Evolutionary conservation across 2,329 filamentous ascomycete species (phyloP), one percentile per base, ranked within the genome.

Genomic region (Acrocalymma vagum): DNA sequence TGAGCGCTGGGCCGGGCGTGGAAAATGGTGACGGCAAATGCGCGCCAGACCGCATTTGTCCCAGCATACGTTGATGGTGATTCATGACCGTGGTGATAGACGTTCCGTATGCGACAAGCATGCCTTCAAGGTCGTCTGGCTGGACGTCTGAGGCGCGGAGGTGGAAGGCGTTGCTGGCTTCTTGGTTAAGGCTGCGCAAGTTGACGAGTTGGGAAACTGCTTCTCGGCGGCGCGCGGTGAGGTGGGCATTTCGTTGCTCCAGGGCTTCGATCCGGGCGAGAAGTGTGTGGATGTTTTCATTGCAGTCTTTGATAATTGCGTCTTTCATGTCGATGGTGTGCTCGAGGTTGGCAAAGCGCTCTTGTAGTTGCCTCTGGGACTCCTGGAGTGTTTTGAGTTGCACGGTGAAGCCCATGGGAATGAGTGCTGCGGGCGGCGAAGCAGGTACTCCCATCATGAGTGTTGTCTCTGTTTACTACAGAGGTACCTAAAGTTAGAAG

Each of bases 91-190:
- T 53, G 4, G 29, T 45, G 10, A 57, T 16, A 15, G 37, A 42
- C 8, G 31, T 53, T 1, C 36, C 45, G 21, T 43, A 48, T 5
- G 45, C 33, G 3, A 31, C 38, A 9, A 60, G n/a, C 38, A 59
- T 46, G 10, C 51, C 49, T 23, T 60, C 57, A 4, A 59, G 39
- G 13, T 60, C 51, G 8, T 55, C 55, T 9, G 33, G 9, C 20
- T 55, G 43, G 7, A 60, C 35, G 9, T 57, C 53, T 3, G 7
- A 29, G 3, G 47, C 39, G 15, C 53, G 53, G 11, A 54, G 16
- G 2, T 40, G 34, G 25, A 60, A 53, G 2, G 50, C 43, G 18
- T 58, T 58, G 26, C 35, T 41, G 15, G 56, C 49, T 33, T 58
- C 55, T 21, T 52, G 49, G 21, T 57, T 38, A 1, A 55, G 28